A percentile compares a stretch with the other conserved stretches of the same genome.
phyloP scores from a whole-genome alignment of 257 asterid species.

The Solanum commersonii region DNA sequence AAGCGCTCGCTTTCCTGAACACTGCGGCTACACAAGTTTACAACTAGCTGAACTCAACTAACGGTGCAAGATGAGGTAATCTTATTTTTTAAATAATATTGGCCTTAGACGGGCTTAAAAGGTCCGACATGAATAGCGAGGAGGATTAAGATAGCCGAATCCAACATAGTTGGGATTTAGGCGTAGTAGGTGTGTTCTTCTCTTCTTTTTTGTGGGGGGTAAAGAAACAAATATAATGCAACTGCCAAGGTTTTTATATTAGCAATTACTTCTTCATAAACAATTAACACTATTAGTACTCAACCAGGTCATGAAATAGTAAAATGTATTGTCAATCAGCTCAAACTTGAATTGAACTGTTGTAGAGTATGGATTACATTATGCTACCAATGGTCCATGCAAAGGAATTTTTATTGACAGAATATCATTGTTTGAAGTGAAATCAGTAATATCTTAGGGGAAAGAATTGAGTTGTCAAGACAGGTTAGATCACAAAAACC shows the following conservation, averaged over 20 bases:
- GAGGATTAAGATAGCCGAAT: not conserved
- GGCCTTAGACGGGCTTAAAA: not conserved
- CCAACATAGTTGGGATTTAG: not conserved
- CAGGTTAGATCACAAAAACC: not conserved
- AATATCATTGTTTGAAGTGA: not conserved
- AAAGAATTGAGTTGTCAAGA: not conserved
- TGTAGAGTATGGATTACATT: not conserved
- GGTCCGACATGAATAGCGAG: not conserved
- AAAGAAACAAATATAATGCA: not conserved
- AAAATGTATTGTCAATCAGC: not conserved
- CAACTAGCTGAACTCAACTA: not conserved
- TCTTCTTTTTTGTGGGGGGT: not conserved
- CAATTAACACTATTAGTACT: not conserved
- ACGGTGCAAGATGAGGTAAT: not conserved
- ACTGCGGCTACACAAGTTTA: not conserved
- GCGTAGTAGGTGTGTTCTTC: too few relatives aligned
- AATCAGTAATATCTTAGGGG: not conserved
- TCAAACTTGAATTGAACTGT: not conserved
- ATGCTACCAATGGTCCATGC: not conserved
- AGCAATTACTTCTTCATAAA: not conserved
- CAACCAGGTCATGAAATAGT: not conserved
- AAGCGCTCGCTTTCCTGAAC: too few relatives aligned
- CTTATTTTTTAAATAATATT: not conserved
- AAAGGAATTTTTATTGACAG: not conserved
- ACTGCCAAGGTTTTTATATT: not conserved